Conservation (phyloP, 768 basidiomycete genomes). For the Thelephora ganbajun region DNA sequence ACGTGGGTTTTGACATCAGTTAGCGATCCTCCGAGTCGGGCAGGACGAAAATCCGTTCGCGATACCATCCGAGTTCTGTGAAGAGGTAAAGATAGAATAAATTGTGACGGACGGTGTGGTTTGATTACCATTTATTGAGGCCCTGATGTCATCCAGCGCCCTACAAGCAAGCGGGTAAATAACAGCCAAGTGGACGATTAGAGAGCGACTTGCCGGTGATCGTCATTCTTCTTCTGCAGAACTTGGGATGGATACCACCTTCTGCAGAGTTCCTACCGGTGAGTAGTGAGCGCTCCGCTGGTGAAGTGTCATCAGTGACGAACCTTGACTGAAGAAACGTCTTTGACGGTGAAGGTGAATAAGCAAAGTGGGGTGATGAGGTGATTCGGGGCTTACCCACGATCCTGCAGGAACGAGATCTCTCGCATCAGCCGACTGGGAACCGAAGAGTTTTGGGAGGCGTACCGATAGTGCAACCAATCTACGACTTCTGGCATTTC, state of each 20-base stretch:
- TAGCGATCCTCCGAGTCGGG: slow-evolving; percentile 7
- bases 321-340: slow-evolving; percentile 78
- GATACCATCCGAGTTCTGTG: slow-evolving; percentile 70
- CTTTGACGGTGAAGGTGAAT: slow-evolving; percentile 20
- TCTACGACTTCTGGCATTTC: slow-evolving; percentile 75
- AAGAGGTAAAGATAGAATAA: slow-evolving; percentile 1
- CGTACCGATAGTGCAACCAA: slow-evolving; percentile 70
- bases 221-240: slow-evolving; percentile 19
- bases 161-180: slow-evolving; percentile 22
- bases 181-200: background rate
- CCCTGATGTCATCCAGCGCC: slow-evolving; percentile 70
- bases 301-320: background rate
- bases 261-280: slow-evolving; percentile 48
- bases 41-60: slow-evolving; percentile 53
- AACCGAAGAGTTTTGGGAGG: slow-evolving; percentile 2
- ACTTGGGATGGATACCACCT: slow-evolving; percentile 47
- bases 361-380: background rate
- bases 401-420: slow-evolving; percentile 28
- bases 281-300: background rate
- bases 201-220: slow-evolving; percentile 38
- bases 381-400: slow-evolving; percentile 39
- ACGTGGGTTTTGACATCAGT: too few relatives aligned
- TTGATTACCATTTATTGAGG: slow-evolving; percentile 53
- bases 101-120: background rate
- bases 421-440: slow-evolving; percentile 1